These are phyloP conservation scores for Furcasterigmium sp. DNA, from an alignment of 2,329 filamentous ascomycete species.

Conservation along the genomic window DNA sequence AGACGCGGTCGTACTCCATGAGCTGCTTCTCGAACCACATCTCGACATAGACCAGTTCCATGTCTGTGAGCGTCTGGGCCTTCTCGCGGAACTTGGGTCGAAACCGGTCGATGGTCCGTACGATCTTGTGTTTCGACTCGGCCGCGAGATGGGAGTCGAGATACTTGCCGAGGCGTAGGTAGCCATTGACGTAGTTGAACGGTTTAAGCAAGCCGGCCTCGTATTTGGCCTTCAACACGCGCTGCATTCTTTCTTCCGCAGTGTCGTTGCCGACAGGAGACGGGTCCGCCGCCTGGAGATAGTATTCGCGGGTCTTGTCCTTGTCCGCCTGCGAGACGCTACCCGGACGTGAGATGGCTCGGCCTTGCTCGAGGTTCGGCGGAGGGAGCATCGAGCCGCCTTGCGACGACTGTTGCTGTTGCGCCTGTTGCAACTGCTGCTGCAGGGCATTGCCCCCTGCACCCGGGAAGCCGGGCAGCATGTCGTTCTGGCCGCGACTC, in stretches of 20 bases:
- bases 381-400: conserved; percentile 42
- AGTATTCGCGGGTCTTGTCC: conserved; percentile 83
- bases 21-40: conserved; percentile 98
- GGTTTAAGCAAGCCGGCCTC: conserved; percentile 91
- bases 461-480: conserved; percentile 38
- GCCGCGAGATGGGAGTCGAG: conserved; percentile 85
- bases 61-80: conserved; percentile 85
- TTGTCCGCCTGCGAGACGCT: conserved; percentile 62
- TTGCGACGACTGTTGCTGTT: conserved; percentile 23
- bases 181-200: conserved; percentile 98
- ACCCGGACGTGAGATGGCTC: conserved; percentile 54
- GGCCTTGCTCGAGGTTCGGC: conserved; percentile 38
- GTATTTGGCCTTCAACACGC: conserved; percentile 90
- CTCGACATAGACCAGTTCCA: conserved; percentile 90
- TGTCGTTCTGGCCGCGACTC: conserved; percentile 36
- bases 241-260: conserved; percentile 92
- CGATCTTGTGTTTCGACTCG: conserved; percentile 81
- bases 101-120: conserved; percentile 87
- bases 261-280: conserved; percentile 64
- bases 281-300: conserved; percentile 93
- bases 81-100: conserved; percentile 93
- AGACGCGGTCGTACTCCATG: conserved; percentile 97
- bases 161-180: conserved; percentile 82
- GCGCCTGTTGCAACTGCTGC: background rate
- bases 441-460: conserved; percentile 16